These are phyloP conservation scores for Eucalyptus albens DNA, from an alignment of 345 rosid species.

Conservation along the genomic window DNA sequence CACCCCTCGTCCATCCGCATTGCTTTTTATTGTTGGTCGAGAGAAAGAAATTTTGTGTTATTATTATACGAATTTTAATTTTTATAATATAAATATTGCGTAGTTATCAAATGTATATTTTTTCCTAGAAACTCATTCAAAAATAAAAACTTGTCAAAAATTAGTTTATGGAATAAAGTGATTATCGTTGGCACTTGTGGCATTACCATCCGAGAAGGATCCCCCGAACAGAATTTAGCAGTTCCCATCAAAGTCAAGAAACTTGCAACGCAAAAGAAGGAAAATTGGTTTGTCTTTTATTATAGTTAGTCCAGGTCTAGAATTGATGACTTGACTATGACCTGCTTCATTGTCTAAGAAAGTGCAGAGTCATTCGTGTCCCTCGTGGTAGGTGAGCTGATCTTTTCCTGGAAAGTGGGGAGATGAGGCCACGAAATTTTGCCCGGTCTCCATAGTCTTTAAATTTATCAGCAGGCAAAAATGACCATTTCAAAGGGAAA, in stretches of 20 bases:
- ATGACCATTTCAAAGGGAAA: background rate
- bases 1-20: fast-evolving
- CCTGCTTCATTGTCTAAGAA: background rate
- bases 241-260: background rate
- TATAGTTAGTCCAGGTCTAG: background rate
- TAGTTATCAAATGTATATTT: too few relatives aligned
- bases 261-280: background rate
- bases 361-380: background rate
- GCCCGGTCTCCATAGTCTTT: background rate
- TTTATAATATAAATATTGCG: fast-evolving
- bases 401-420: background rate
- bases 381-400: background rate
- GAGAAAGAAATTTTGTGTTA: fast-evolving
- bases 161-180: fast-evolving
- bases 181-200: fast-evolving
- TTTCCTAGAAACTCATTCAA: fast-evolving
- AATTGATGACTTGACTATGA: background rate
- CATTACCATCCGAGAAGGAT: background rate
- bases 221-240: background rate
- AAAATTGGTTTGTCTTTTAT: background rate
- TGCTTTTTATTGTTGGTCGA: fast-evolving
- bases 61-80: too few relatives aligned
- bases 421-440: background rate
- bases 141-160: too few relatives aligned
- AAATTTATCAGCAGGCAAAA: background rate